These are phyloP conservation scores for Sarcodon sp. DNA, from an alignment of 768 basidiomycete species.

Conservation along the genomic window DNA sequence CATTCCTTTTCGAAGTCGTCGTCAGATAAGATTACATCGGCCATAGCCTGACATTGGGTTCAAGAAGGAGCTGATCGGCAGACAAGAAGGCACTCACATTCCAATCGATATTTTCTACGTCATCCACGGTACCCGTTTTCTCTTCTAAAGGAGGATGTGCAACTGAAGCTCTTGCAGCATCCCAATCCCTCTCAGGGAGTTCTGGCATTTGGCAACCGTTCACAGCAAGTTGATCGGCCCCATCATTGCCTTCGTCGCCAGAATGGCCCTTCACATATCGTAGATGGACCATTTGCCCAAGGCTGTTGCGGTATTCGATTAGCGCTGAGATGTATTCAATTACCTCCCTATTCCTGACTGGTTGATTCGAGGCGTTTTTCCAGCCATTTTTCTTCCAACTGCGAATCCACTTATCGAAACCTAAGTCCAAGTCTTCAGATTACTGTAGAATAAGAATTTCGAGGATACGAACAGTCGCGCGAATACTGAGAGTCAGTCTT, in stretches of 20 bases:
- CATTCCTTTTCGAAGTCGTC: no score
- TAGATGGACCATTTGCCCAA: slow-evolving; percentile 37
- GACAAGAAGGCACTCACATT: no score
- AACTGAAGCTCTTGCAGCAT: background rate
- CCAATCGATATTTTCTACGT: no score
- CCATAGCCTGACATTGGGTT: no score
- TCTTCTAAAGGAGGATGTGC: no score
- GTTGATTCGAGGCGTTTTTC: slow-evolving; percentile 28
- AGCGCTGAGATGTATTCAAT: slow-evolving; percentile 61
- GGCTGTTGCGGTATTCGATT: slow-evolving; percentile 34
- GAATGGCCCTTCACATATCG: slow-evolving; percentile 71
- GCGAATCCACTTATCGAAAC: slow-evolving; percentile 53
- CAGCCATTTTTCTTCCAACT: slow-evolving; percentile 53
- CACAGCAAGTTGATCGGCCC: slow-evolving; percentile 67
- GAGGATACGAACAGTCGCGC: slow-evolving; percentile 46
- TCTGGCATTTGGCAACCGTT: slow-evolving; percentile 30
- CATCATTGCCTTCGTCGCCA: slow-evolving; percentile 76
- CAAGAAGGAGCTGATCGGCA: no score
- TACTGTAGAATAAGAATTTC: background rate
- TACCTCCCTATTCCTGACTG: slow-evolving; percentile 62
- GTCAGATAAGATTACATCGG: no score
- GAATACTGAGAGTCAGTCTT: slow-evolving; percentile 82
- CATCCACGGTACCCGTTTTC: no score
- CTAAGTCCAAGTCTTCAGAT: slow-evolving; percentile 24
- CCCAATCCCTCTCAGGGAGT: slow-evolving; percentile 50